phyloP scores from a whole-genome alignment of 225 moss, liverwort and hornwort genomes.

The Polytrichum formosum region DNA sequence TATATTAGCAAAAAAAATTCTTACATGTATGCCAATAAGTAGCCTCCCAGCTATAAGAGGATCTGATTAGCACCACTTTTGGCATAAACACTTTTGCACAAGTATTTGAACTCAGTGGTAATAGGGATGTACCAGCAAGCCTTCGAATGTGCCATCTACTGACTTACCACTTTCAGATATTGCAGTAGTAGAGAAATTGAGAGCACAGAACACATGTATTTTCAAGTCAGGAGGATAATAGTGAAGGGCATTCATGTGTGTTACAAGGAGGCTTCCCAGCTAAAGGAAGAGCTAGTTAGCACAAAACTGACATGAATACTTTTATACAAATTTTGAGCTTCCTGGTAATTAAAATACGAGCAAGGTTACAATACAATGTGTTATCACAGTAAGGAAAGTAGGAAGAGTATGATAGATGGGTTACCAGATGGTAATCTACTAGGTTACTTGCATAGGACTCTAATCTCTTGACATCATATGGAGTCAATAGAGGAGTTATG shows the following conservation, averaged over 20 bases:
- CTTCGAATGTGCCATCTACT: not conserved
- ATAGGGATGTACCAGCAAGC: conserved; percentile 1
- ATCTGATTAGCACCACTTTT: conserved; percentile 4
- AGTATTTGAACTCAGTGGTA: conserved; percentile 3
- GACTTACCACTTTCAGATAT: too few relatives aligned
- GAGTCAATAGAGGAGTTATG: conserved; percentile 71
- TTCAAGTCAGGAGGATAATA: too few relatives aligned
- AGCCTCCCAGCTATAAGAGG: conserved; percentile 21
- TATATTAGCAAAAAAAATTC: too few relatives aligned
- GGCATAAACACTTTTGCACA: not conserved
- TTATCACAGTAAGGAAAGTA: not conserved
- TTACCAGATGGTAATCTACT: conserved; percentile 94
- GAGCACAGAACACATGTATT: too few relatives aligned
- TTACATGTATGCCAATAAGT: conserved; percentile 9
- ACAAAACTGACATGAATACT: not conserved
- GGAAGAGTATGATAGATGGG: conserved; percentile 7
- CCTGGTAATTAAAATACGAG: not conserved
- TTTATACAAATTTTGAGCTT: conserved; percentile 3
- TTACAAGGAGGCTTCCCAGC: too few relatives aligned
- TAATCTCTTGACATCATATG: conserved; percentile 92
- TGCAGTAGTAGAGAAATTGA: too few relatives aligned
- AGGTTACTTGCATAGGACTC: conserved; percentile 90
- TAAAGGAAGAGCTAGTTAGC: too few relatives aligned
- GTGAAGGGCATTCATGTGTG: too few relatives aligned
- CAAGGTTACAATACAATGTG: not conserved